Base-by-base conservation (phyloP, 2,329 filamentous ascomycete genomes). In the Scytalidium sp. region DNA sequence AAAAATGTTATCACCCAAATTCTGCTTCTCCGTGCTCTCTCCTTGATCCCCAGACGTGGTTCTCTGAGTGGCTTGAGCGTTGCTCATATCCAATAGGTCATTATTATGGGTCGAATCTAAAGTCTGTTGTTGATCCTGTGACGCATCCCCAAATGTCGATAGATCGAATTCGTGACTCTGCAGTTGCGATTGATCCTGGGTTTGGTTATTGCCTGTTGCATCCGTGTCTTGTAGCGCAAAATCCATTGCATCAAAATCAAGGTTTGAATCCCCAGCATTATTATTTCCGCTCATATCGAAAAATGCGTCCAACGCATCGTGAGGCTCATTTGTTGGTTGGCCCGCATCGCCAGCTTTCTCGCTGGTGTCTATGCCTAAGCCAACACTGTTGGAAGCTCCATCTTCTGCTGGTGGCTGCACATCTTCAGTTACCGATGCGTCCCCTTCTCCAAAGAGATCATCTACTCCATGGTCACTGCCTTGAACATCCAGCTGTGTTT, bases 121-220 rank as follows among this genome's bases (percentile, higher is more conserved):
- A 66, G 56, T 69, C 71, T 69, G 64, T 52, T 73, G 63, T 46
- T 74, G 57, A n/a, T 49, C 72, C 65, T 32, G 72, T 63, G 6
- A 70, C 58, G 47, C 47, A 40, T 27, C 39, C 22, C 60, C 61
- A 52, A 65, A 65, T 9, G 54, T 61, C 2, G 59, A 61, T 3
- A 65, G 50, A 49, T 66, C 63, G 41, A 65, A 62, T 9, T 62
- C 58, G 11, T 52, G 55, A 45, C 49, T 57, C 39, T 62, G 55
- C 41, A 54, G 50, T 36, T 62, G 58, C 11, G 56, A 50, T 36
- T 54, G 47, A 19, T 55, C 52, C 11, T 56, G 45, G 17, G 23
- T 51, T 44, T 59, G 53, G 9, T 51, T 52, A 27, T 54, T 48
- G 13, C 48, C 46, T 21, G 46, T 50, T 11, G 54, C 29, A 11